Conservation (phyloP, 108 stramenopile genomes). For the Skeletonema menzelii region DNA sequence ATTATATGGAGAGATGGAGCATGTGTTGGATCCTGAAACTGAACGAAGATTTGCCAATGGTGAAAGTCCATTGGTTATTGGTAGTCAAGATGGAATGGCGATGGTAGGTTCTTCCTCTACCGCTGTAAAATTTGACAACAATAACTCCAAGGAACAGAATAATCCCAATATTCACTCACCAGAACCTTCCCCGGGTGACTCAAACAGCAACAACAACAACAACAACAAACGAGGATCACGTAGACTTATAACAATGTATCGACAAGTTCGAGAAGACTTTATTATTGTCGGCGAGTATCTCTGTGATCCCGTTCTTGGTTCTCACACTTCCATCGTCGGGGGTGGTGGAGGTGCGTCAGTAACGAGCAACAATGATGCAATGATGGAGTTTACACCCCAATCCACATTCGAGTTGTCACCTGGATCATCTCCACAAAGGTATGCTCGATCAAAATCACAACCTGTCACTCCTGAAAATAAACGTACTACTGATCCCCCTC, state of each 20-base stretch:
- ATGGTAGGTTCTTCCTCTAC: not conserved
- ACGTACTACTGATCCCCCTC: too few relatives aligned
- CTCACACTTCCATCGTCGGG: conserved; percentile 4
- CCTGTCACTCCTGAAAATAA: not conserved
- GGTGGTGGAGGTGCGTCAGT: not conserved
- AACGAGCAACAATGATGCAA: not conserved
- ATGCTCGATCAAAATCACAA: not conserved
- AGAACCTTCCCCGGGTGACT: not conserved
- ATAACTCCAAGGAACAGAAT: not conserved
- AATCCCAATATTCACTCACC: not conserved
- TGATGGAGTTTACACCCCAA: not conserved
- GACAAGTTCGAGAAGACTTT: conserved; percentile 29
- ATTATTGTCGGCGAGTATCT: conserved; percentile 44
- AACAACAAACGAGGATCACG: conserved; percentile 20
- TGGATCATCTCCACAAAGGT: not conserved
- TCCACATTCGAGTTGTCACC: not conserved
- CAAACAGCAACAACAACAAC: not conserved
- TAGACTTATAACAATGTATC: conserved; percentile 38
- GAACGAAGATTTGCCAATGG: conserved; percentile 4
- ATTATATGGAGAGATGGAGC: conserved; percentile 44
- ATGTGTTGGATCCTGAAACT: conserved; percentile 29
- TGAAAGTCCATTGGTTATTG: not conserved
- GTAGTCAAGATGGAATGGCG: not conserved
- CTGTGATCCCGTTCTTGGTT: conserved; percentile 38
- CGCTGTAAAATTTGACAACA: not conserved